Conservation (phyloP, 2,329 filamentous ascomycete genomes). For the Claviceps cyperi region DNA sequence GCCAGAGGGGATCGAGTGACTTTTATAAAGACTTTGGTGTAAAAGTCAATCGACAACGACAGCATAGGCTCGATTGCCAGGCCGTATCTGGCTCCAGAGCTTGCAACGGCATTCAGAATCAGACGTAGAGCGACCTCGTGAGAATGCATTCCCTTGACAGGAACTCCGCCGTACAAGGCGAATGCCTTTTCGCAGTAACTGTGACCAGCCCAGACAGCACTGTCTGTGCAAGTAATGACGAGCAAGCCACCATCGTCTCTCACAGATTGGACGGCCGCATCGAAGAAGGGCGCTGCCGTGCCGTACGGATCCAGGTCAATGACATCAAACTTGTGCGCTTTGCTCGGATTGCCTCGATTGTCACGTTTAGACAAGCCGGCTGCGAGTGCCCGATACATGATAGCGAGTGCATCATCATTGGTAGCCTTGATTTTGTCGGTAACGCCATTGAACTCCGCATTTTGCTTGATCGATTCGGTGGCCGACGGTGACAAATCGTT, state of each 20-base stretch:
- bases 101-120: slow-evolving; percentile 69
- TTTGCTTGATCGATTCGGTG: slow-evolving; percentile 66
- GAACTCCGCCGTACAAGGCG: slow-evolving; percentile 82
- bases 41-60: slow-evolving; percentile 92
- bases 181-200: slow-evolving; percentile 92
- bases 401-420: slow-evolving; percentile 69
- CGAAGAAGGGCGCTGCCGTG: slow-evolving; percentile 81
- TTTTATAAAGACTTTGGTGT: slow-evolving; percentile 76
- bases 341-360: slow-evolving; percentile 23
- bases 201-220: slow-evolving; percentile 84
- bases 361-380: slow-evolving; percentile 31
- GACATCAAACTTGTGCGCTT: slow-evolving; percentile 60
- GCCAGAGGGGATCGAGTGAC: slow-evolving; percentile 66
- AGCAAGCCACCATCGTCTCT: slow-evolving; percentile 75
- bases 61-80: slow-evolving; percentile 80
- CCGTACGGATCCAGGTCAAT: slow-evolving; percentile 96
- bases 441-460: slow-evolving; percentile 71
- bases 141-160: slow-evolving; percentile 69
- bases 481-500: slow-evolving; percentile 77
- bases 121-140: slow-evolving; percentile 84
- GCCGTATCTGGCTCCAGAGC: slow-evolving; percentile 71
- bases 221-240: slow-evolving; percentile 93
- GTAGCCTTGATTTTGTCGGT: slow-evolving; percentile 55
- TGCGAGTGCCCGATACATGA: slow-evolving; percentile 71
- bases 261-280: slow-evolving; percentile 75